Conservation (phyloP, 495 filamentous ascomycete genomes). For the Talaromyces liani region DNA sequence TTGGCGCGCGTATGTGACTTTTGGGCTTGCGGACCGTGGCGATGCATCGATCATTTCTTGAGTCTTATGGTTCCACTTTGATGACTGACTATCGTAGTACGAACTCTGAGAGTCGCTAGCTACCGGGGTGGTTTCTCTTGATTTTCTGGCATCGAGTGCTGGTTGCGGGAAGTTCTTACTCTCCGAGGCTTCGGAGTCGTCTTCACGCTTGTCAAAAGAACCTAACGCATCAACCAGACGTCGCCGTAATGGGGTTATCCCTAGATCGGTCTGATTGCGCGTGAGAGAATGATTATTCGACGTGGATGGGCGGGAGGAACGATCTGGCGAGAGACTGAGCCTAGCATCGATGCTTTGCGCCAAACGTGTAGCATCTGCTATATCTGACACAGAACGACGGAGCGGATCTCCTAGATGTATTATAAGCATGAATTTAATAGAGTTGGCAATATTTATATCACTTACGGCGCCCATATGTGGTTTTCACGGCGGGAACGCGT, state of each 20-base stretch:
- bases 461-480: not conserved
- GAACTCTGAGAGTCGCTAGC: conserved; percentile 5
- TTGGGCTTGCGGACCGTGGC: conserved; percentile 27
- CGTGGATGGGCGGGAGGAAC: not conserved
- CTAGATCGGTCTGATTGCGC: not conserved
- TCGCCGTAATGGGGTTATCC: conserved; percentile 17
- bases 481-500: not conserved
- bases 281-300: not conserved
- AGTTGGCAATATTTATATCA: not conserved
- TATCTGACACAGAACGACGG: not conserved
- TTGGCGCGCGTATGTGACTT: conserved; percentile 56
- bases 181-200: not conserved
- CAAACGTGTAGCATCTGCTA: not conserved
- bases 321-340: not conserved
- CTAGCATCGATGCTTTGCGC: not conserved
- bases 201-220: conserved; percentile 2
- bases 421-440: not conserved
- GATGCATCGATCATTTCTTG: conserved; percentile 9
- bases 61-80: not conserved
- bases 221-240: conserved; percentile 32
- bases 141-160: not conserved
- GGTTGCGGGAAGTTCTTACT: not conserved
- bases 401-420: not conserved
- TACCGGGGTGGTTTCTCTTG: not conserved
- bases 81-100: conserved; percentile 9